phyloP scores from a whole-genome alignment of 2,329 filamentous ascomycete genomes.

The Hypomyces rosellus region DNA sequence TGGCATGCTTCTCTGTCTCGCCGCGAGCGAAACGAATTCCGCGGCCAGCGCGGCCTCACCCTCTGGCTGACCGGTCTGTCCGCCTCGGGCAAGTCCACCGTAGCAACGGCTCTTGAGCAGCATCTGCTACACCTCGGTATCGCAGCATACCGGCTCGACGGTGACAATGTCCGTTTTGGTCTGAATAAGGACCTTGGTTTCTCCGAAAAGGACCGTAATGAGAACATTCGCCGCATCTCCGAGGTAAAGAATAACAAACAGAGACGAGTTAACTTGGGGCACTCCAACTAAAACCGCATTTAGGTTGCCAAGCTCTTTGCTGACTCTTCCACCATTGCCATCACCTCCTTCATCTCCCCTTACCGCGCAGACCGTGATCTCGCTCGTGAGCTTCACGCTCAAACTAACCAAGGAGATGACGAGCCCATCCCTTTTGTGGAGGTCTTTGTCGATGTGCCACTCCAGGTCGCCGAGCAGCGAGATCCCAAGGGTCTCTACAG shows the following conservation, averaged over 20 bases:
- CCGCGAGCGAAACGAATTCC: constrained; percentile 64
- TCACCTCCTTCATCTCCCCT: constrained; percentile 95
- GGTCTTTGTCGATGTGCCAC: constrained; percentile 84
- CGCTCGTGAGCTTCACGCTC: constrained; percentile 72
- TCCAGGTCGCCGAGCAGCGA: constrained; percentile 87
- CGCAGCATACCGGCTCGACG: constrained; percentile 87
- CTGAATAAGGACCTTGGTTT: constrained; percentile 98
- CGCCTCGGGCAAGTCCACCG: constrained; percentile 93
- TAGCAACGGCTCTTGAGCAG: constrained; percentile 94
- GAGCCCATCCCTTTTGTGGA: constrained; percentile 83
- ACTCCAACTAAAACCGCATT: background rate
- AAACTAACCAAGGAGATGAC: constrained; percentile 45
- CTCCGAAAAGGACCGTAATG: constrained; percentile 84
- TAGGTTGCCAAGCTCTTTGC: constrained; percentile 93
- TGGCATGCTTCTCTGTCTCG: constrained; percentile 81
- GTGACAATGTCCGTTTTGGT: constrained; percentile 97
- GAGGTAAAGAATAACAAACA: constrained; percentile 45
- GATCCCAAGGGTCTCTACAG: constrained; percentile 98
- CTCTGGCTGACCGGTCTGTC: constrained; percentile 98
- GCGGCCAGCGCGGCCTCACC: constrained; percentile 84
- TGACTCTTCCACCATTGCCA: constrained; percentile 76
- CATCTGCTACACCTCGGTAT: constrained; percentile 83
- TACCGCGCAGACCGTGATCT: constrained; percentile 81
- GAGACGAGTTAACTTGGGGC: background rate
- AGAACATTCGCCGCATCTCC: constrained; percentile 95